Evolutionary conservation across 2,329 filamentous ascomycete species (phyloP), one percentile per base, ranked within the genome.

Genomic region (Apiospora rasikravindrae): DNA sequence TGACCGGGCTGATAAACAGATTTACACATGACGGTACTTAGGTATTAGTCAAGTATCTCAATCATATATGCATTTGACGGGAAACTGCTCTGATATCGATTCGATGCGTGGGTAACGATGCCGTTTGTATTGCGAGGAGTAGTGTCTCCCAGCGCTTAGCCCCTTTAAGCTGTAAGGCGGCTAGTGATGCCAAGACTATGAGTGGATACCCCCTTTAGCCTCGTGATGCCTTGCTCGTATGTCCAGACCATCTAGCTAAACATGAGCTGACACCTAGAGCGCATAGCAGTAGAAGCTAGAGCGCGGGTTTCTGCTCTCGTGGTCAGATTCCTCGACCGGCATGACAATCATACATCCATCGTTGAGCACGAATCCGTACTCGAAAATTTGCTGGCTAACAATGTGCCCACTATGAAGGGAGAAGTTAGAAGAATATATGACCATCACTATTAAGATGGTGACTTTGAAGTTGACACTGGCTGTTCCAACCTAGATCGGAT

Each of bases 401-500:
- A 22, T 11, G 11, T 16, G 47, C 10, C n/a, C 5, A 24, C 7
- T n/a, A n/a, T n/a, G 47, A 49, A n/a, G 1, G 13, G 49, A 14
- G 4, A 4, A 64, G 3, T 40, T 5, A 16, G 22, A 14, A n/a
- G 2, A 14, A 14, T 33, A 2, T 8, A 51, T 51, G 49, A 26
- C 22, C 1, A 49, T n/a, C 3, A n/a, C 6, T 0, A 49, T 10
- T 10, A 49, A n/a, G 22, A 49, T n/a, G 22, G 45, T n/a, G 22
- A 10, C 22, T 3, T 11, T 49, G 2, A n/a, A 49, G 19, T 22
- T 47, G 19, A 47, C 2, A n/a, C n/a, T 10, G 13, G 10, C 40
- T 49, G 2, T 10, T n/a, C 2, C n/a, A n/a, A n/a, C 2, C 8
- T 7, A n/a, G n/a, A 2, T 11, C 0, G 7, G 6, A n/a, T 7